These are phyloP conservation scores for Cystobasidium onofrii DNA, from an alignment of 768 basidiomycete genomes.

Conservation along the genomic window DNA sequence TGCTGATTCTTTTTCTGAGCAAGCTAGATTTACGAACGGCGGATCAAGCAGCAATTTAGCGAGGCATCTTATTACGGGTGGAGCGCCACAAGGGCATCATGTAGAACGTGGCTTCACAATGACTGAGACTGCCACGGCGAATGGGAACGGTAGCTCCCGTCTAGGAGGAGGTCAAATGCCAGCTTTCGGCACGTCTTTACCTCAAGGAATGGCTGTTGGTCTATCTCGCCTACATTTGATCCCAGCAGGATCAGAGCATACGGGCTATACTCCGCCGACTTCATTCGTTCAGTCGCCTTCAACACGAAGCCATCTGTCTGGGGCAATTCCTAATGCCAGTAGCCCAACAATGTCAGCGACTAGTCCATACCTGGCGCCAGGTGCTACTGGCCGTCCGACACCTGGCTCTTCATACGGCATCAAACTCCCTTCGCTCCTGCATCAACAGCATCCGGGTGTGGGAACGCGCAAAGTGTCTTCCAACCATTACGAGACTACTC, in stretches of 20 bases:
- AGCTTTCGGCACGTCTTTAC: constrained; percentile 22
- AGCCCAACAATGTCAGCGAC: neutral
- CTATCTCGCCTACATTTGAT: constrained; percentile 32
- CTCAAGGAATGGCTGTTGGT: constrained; percentile 33
- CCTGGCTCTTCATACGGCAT: neutral
- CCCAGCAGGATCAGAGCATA: constrained; percentile 22
- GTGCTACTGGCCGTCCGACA: neutral
- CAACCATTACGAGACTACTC: neutral
- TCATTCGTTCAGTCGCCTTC: constrained; percentile 19
- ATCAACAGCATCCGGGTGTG: neutral
- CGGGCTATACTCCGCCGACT: constrained; percentile 16
- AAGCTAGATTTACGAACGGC: neutral
- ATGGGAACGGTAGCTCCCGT: neutral
- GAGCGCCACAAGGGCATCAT: neutral
- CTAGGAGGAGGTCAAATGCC: neutral
- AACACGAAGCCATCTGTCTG: neutral
- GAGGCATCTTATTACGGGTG: neutral
- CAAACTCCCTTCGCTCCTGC: neutral
- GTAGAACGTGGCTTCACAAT: neutral
- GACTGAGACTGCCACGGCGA: neutral
- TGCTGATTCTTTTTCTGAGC: neutral
- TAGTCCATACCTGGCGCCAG: neutral
- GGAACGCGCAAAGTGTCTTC: neutral
- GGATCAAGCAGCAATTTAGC: neutral
- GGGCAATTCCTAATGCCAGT: neutral